Evolutionary conservation across 495 filamentous ascomycete genomes (phyloP).

Genomic region (Neurospora sp.): DNA sequence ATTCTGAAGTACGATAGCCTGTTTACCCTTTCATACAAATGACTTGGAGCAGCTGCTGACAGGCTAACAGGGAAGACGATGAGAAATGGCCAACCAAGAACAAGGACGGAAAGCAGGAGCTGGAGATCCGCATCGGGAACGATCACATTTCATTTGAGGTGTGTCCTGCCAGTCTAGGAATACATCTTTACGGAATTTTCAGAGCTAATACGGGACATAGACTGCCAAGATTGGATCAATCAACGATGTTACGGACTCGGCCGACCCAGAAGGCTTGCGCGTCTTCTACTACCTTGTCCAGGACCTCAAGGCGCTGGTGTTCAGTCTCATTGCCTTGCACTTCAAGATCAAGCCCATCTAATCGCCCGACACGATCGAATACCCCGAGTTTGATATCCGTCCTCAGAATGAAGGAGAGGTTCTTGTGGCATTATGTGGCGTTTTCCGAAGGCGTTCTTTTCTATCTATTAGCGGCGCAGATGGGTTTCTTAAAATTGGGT

Average conservation of each 20-base stretch:
- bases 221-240: conserved; percentile 98
- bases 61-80: conserved; percentile 73
- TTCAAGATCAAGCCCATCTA: conserved; percentile 97
- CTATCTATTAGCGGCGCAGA: not conserved
- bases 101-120: conserved; percentile 94
- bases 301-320: conserved; percentile 93
- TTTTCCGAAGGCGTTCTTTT: not conserved
- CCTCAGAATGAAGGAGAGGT: not conserved
- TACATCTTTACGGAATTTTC: not conserved
- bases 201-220: conserved; percentile 37
- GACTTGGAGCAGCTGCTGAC: conserved; percentile 16
- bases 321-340: conserved; percentile 90
- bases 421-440: not conserved
- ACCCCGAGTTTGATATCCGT: conserved; percentile 7
- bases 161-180: not conserved
- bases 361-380: conserved; percentile 4
- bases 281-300: conserved; percentile 99
- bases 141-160: conserved; percentile 99
- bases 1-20: conserved; percentile 73
- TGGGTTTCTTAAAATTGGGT: not conserved
- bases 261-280: conserved; percentile 89
- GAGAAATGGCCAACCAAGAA: conserved; percentile 99
- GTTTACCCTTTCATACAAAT: not conserved
- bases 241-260: conserved; percentile 91
- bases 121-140: conserved; percentile 88